A percentile compares a stretch with the other conserved stretches of the same genome.
Evolutionary conservation across 768 basidiomycete genomes (phyloP).

Genomic region (Lyophyllum shimeji): DNA sequence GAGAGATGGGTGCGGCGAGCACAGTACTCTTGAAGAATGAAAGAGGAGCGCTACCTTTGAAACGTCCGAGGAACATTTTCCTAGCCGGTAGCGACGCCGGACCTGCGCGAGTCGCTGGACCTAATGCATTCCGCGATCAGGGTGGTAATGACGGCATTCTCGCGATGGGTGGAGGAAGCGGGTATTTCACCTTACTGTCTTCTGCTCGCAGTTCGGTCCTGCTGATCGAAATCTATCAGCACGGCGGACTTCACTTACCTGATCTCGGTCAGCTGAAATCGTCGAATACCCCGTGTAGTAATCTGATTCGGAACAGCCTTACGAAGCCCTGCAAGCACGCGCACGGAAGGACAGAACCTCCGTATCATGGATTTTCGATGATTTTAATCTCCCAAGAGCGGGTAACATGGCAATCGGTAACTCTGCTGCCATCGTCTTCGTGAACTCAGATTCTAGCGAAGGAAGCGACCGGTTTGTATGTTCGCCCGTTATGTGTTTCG

Average conservation of each 20-base stretch:
- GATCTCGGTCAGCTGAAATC: not conserved
- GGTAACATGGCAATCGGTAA: conserved; percentile 44
- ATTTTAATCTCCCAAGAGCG: conserved; percentile 59
- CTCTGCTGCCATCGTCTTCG: conserved; percentile 76
- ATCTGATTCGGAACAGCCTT: conserved; percentile 44
- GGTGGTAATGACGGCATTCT: conserved; percentile 67
- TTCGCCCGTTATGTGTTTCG: not conserved
- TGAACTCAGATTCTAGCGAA: conserved; percentile 86
- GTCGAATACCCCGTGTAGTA: not conserved
- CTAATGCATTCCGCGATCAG: conserved; percentile 55
- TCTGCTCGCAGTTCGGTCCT: not conserved
- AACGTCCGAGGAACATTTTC: conserved; percentile 55
- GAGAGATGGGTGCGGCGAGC: conserved; percentile 71
- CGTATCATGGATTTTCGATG: conserved; percentile 67
- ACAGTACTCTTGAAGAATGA: conserved; percentile 78
- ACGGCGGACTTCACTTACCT: conserved; percentile 26
- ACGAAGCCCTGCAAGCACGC: conserved; percentile 76
- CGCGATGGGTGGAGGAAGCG: conserved; percentile 73
- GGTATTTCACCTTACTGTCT: not conserved
- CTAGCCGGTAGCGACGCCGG: conserved; percentile 66
- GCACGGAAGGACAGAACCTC: conserved; percentile 63
- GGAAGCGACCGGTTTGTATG: conserved; percentile 38
- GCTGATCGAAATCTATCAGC: not conserved
- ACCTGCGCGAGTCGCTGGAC: conserved; percentile 54
- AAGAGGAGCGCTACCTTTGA: conserved; percentile 53